Percentiles rank a stretch among this genome's conserved stretches.
Conservation (phyloP, 441 rosid genomes). For the Macaranga tanarius region DNA sequence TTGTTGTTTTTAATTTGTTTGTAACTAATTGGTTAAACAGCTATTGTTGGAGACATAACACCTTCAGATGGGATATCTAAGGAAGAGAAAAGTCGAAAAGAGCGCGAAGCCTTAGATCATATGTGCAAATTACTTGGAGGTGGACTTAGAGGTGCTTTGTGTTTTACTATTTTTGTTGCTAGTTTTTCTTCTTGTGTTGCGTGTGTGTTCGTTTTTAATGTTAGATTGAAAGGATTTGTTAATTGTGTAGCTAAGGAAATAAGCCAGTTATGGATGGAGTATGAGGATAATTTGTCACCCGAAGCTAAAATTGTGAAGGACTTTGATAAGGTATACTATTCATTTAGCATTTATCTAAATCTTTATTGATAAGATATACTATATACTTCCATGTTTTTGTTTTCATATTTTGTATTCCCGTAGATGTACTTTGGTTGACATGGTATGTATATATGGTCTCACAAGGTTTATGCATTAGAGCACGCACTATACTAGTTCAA, state of each 20-base stretch:
- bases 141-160: conserved; percentile 59
- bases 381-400: not conserved
- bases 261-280: conserved; percentile 73
- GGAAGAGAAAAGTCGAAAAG: conserved; percentile 80
- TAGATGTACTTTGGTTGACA: not conserved
- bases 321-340: conserved; percentile 65
- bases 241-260: conserved; percentile 65
- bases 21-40: conserved; percentile 40
- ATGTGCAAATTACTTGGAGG: conserved; percentile 91
- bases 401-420: not conserved
- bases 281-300: conserved; percentile 71
- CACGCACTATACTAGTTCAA: not conserved
- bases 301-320: conserved; percentile 97
- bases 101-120: conserved; percentile 74
- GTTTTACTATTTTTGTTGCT: too few relatives aligned
- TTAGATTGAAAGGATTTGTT: not conserved
- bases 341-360: not conserved
- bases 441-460: not conserved
- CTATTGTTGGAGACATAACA: conserved; percentile 95
- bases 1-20: not conserved
- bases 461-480: not conserved
- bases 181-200: not conserved
- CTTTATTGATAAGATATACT: too few relatives aligned
- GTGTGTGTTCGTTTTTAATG: not conserved
- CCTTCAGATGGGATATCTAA: conserved; percentile 81